Evolutionary conservation across 208 protist genomes (phyloP), one percentile per base, ranked within the genome.

Genomic region (Angomonas ambiguus): DNA sequence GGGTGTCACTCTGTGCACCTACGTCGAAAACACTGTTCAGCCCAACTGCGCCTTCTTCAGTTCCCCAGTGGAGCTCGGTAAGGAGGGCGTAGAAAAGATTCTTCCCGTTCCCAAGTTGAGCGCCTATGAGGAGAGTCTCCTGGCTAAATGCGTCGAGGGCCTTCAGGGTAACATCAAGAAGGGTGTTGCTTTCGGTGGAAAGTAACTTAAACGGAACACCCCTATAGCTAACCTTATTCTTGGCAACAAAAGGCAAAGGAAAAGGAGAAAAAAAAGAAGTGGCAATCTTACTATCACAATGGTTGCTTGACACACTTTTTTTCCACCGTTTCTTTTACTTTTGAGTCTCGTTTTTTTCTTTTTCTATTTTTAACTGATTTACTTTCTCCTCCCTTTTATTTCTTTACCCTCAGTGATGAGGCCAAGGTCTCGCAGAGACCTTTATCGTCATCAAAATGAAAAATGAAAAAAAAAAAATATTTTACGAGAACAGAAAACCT

Each of bases 51-150:
- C 45, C n/a, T 95, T 82, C 75, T 97, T 97, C 77, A 77, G 88
- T 30, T 90, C 85, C 35, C 78, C 69, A n/a, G 80, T 95, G 31
- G 78, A 85, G 67, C 79, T 98, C 42, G 93, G 95, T 35, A 76
- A 70, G 65, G 42, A 80, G 34, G 90, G 90, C n/a, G 86, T 94
- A 20, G 79, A 79, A 65, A 64, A 79, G 34, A 72, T 89, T 8
- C 65, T 85, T 49, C 81, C 87, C 24, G 59, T 93, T 72, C 82
- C 80, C 77, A 20, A 77, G 30, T 55, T 90, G 24, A 87, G 67
- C 58, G 62, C 49, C 27, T 83, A 87, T 51, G 87, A 94, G 67
- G 64, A 87, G 63, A 48, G 63, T 41, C 72, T 94, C 48, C 64
- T 97, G n/a, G 82, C 92, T 28, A 78, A 68, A 41, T 80, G 85